These are phyloP conservation scores for Mrakia hoshinonis DNA, from an alignment of 768 basidiomycete species.

Conservation along the genomic window DNA sequence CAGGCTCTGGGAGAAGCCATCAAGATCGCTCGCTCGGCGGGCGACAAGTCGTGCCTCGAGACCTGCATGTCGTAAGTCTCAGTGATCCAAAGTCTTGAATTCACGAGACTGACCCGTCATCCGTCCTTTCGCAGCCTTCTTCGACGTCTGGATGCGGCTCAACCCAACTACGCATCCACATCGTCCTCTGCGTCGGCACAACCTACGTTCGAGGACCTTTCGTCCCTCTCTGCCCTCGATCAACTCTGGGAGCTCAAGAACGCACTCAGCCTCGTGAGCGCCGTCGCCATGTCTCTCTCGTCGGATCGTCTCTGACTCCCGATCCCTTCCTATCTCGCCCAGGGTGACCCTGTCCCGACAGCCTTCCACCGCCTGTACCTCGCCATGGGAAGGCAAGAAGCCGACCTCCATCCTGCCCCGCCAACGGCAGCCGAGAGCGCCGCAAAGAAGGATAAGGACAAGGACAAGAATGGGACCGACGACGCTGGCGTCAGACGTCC, in stretches of 20 bases:
- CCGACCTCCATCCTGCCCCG: slow-evolving; percentile 9
- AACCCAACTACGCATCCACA: background rate
- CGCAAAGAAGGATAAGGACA: background rate
- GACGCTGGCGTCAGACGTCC: background rate
- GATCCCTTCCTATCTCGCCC: background rate
- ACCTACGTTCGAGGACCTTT: background rate
- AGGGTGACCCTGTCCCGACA: slow-evolving; percentile 3
- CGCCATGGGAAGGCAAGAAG: slow-evolving; percentile 3
- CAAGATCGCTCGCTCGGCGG: slow-evolving; percentile 60
- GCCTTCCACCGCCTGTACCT: slow-evolving; percentile 2
- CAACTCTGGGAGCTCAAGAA: slow-evolving; percentile 19
- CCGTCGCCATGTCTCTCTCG: too few species aligned
- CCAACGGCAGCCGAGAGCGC: background rate
- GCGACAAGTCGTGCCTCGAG: slow-evolving; percentile 63
- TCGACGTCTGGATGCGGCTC: slow-evolving; percentile 8
- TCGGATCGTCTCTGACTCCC: background rate
- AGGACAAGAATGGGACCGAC: background rate
- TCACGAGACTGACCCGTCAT: background rate
- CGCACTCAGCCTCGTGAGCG: background rate
- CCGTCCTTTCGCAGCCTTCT: background rate
- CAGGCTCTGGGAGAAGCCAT: slow-evolving; percentile 54
- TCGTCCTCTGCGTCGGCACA: background rate
- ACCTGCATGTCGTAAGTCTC: slow-evolving; percentile 46
- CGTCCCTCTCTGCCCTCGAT: slow-evolving; percentile 7
- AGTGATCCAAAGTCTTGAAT: background rate